Percentiles rank a stretch among this genome's conserved stretches.
These are phyloP conservation scores for Diplocarpon rosae DNA, from an alignment of 2,329 filamentous ascomycete species.

Conservation along the genomic window DNA sequence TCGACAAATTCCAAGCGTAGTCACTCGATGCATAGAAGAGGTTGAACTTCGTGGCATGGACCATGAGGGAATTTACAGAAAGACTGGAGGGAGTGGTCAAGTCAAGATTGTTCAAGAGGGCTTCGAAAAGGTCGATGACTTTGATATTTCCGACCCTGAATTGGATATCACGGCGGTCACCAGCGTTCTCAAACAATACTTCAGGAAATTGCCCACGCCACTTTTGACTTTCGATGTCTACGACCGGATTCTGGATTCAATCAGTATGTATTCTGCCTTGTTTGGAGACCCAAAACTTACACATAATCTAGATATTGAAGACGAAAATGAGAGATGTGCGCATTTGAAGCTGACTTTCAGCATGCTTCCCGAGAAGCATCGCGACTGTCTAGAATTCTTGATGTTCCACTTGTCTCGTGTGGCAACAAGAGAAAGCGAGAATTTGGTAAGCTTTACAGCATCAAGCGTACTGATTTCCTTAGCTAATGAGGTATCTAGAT, in stretches of 20 bases:
- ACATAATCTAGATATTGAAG: constrained; percentile 44
- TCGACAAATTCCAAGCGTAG: constrained; percentile 78
- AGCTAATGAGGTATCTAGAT: constrained; percentile 42
- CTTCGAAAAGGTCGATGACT: constrained; percentile 77
- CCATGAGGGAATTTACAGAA: constrained; percentile 93
- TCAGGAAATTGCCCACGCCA: constrained; percentile 81
- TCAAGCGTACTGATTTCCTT: constrained; percentile 18
- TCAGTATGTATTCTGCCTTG: constrained; percentile 39
- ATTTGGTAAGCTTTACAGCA: constrained; percentile 50
- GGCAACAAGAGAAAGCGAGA: constrained; percentile 70
- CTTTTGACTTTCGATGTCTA: constrained; percentile 90
- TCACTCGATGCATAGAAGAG: constrained; percentile 90
- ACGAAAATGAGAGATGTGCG: constrained; percentile 55
- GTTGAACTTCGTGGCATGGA: constrained; percentile 96
- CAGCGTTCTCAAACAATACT: constrained; percentile 93
- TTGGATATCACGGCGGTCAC: constrained; percentile 95
- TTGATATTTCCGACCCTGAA: constrained; percentile 85
- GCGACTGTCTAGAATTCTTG: constrained; percentile 83
- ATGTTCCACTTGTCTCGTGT: constrained; percentile 89
- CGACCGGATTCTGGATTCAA: constrained; percentile 74
- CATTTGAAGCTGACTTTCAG: constrained; percentile 65
- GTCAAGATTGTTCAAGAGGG: constrained; percentile 84
- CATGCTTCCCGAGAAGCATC: constrained; percentile 71
- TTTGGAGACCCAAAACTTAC: neutral
- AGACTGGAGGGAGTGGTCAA: constrained; percentile 86